phyloP scores from a whole-genome alignment of 1,284 basidiomycete genomes.

The Marasmius oreades region DNA sequence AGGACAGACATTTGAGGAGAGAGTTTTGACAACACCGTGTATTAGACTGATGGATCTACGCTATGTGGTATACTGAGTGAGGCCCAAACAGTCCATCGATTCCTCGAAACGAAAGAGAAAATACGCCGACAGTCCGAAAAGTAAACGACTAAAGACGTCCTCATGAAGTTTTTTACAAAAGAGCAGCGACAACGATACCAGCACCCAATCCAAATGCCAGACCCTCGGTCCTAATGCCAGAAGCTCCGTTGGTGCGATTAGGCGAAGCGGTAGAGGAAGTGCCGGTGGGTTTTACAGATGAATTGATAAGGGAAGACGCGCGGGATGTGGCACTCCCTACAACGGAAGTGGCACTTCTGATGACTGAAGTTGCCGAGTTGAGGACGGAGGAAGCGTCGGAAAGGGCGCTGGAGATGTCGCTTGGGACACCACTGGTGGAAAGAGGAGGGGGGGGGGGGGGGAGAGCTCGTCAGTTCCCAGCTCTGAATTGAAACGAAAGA shows the following conservation, averaged over 20 bases:
- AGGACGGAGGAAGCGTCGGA: background rate
- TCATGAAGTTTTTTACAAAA: background rate
- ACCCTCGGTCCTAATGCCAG: background rate
- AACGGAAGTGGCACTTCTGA: background rate
- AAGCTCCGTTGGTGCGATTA: background rate
- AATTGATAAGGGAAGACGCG: background rate
- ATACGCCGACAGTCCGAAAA: background rate
- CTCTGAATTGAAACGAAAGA: background rate
- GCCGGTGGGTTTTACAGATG: background rate
- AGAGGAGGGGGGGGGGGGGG: too few species aligned
- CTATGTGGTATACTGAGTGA: background rate
- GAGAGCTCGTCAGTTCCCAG: background rate
- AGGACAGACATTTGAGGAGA: too few species aligned
- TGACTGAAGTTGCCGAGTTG: background rate
- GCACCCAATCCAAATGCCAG: constrained; percentile 1
- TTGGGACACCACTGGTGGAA: background rate
- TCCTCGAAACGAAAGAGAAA: background rate
- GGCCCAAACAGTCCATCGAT: too few species aligned
- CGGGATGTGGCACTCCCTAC: background rate
- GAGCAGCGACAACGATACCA: background rate
- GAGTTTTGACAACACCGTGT: too few species aligned
- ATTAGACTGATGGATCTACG: background rate
- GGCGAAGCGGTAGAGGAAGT: background rate
- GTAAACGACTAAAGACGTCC: background rate
- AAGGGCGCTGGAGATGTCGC: background rate